phyloP scores from a whole-genome alignment of 2,329 filamentous ascomycete species.

The Neofusicoccum umdonicola region DNA sequence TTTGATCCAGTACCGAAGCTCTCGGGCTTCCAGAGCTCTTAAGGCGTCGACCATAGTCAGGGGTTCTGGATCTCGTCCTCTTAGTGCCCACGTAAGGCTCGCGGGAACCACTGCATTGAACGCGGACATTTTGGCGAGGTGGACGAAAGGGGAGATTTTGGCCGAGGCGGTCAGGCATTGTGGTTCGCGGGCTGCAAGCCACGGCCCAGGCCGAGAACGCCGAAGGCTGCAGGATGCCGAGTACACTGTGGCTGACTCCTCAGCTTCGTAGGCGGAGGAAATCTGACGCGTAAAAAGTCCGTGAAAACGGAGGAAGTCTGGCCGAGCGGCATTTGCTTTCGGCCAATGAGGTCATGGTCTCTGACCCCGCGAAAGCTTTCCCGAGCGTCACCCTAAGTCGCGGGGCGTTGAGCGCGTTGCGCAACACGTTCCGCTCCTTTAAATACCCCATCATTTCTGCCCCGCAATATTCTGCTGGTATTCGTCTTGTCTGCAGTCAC shows the following conservation, averaged over 20 bases:
- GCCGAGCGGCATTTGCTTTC: constrained; percentile 1
- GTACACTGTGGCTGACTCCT: neutral
- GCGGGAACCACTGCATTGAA: no score
- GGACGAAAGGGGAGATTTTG: neutral
- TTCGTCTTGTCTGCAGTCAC: neutral
- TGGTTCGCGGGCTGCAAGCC: neutral
- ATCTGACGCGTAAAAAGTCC: neutral
- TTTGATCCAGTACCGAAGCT: neutral
- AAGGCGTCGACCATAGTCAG: neutral
- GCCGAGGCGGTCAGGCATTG: neutral
- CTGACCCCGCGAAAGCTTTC: constrained; percentile 8
- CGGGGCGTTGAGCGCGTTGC: neutral
- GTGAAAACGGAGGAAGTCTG: neutral
- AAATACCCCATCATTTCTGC: neutral
- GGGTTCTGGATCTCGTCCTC: neutral
- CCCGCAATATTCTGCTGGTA: neutral
- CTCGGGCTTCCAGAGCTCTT: neutral
- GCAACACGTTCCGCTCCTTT: neutral
- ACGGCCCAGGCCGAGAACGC: neutral
- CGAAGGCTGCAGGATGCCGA: neutral
- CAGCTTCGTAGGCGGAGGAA: neutral
- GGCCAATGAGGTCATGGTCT: constrained; percentile 5
- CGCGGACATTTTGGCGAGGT: neutral
- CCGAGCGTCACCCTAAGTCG: neutral
- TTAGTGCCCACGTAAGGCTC: neutral